Base-by-base conservation (phyloP, 768 basidiomycete genomes). In the Gyrodon lividus region DNA sequence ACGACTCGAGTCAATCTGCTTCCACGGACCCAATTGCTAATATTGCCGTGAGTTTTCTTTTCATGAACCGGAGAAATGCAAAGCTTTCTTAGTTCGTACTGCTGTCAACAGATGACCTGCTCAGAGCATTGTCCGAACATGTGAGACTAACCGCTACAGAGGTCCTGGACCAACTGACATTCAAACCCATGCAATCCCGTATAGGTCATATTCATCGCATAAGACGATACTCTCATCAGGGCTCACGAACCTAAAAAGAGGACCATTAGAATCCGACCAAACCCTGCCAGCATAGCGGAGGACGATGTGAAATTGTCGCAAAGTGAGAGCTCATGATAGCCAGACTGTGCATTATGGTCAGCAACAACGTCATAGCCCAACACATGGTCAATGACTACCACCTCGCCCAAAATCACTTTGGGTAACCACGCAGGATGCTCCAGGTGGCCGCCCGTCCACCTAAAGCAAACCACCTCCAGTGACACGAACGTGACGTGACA, bases 1-100 rank as follows among this genome's bases (percentile, higher is more conserved):
- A 41, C 6, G 30, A 44, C 34, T 49, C 35, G 50, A 51, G 50
- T 51, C 50, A 44, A 19, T 43, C 43, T 51, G 50, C 42, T 23
- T 43, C 42, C 31, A 44, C 43, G 50, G 50, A 34, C 26, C 33
- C 42, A 51, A 19, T 51, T 34, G 42, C 17, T 19, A 37, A 50
- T 51, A 51, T 43, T 51, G 50, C 34, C 33, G 50, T 51, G 50
- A 35, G 34, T 44, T 37, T 43, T 23, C 23, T 5, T 23, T 24
- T 43, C 24, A 43, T 16, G 17, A 26, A 48, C 24, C 24, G n/a
- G n/a, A n/a, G n/a, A n/a, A n/a, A n/a, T n/a, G n/a, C n/a, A n/a
- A n/a, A 26, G 35, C 23, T 16, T 14, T 14, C 10, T 31, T 9
- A 31, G 8, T 28, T 5, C 28, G 28, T 28, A 8, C 10, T 10